These are phyloP conservation scores for Cladosporium sp. DNA, from an alignment of 2,329 filamentous ascomycete species.

Conservation along the genomic window DNA sequence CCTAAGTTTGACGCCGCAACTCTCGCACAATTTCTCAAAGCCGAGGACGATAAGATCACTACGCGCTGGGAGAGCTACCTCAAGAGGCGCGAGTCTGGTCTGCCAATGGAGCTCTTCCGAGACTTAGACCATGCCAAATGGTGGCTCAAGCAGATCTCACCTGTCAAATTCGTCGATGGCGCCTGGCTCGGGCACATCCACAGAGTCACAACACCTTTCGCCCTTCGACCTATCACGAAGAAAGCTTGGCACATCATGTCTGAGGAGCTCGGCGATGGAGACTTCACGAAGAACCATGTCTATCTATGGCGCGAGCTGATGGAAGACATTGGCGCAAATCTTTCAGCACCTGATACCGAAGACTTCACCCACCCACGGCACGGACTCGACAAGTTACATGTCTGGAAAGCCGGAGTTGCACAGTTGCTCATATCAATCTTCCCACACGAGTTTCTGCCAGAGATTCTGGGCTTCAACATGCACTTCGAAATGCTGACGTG, in stretches of 20 bases:
- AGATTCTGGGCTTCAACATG: constrained; percentile 56
- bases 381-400: constrained; percentile 32
- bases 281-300: constrained; percentile 51
- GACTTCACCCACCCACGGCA: constrained; percentile 36
- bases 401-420: constrained; percentile 49
- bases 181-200: not conserved
- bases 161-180: not conserved
- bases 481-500: constrained; percentile 50
- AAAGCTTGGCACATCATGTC: constrained; percentile 42
- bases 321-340: constrained; percentile 33
- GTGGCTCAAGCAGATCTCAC: not conserved
- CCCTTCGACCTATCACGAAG: not conserved
- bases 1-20: not conserved
- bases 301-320: constrained; percentile 41
- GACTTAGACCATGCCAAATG: not conserved
- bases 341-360: constrained; percentile 39
- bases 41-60: not conserved
- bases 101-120: not conserved
- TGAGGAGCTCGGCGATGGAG: constrained; percentile 55
- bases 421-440: constrained; percentile 54
- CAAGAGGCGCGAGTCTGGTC: not conserved
- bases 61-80: not conserved
- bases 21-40: not conserved
- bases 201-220: not conserved
- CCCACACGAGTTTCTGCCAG: constrained; percentile 52